Evolutionary conservation across 2,329 filamentous ascomycete species (phyloP), one percentile per base, ranked within the genome.

Genomic region (Arthrobotrys sinensis): DNA sequence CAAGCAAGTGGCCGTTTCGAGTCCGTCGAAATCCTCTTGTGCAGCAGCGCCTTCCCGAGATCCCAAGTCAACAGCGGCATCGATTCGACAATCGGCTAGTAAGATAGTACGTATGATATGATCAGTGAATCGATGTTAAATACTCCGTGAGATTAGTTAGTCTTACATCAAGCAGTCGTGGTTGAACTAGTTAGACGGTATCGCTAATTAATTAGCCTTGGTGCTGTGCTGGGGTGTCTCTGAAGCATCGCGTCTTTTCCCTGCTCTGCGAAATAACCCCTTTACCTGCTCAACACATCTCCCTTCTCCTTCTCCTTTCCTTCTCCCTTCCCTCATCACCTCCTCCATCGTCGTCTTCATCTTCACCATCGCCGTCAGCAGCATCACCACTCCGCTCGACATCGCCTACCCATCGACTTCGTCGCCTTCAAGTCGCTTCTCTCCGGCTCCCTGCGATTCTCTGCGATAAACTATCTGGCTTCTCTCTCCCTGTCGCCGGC

Each of bases 281-380:
- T 78, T 79, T 80, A 79, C 71, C 64, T 79, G 75, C 55, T 71
- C 80, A 72, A 77, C 73, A 65, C 73, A 77, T 76, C 46, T 67
- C 46, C 64, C 63, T 60, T 48, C 60, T 69, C 70, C 60, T 57
- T 75, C 72, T 65, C 75, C 53, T 57, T 68, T 67, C 53, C 68
- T 52, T 40, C 69, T 53, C 40, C 50, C 53, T 52, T 36, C 62
- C 69, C 62, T 63, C 57, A 64, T 52, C 43, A 63, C 53, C 66
- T 65, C 36, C 50, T 32, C 40, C 21, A 40, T 45, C 34, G 21
- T 38, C 40, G 19, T 19, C 52, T 28, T 43, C 73, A 60, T 48
- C 67, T 53, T 32, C 75, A 65, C 32, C 40, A 60, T 63, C 45
- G 32, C 60, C 72, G 34, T 34, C 72, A 43, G 24, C 71, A 75